A percentile compares a stretch with the other conserved stretches of the same genome.
Conservation (phyloP, 2,329 filamentous ascomycete species). For the Monosporascus sp. region DNA sequence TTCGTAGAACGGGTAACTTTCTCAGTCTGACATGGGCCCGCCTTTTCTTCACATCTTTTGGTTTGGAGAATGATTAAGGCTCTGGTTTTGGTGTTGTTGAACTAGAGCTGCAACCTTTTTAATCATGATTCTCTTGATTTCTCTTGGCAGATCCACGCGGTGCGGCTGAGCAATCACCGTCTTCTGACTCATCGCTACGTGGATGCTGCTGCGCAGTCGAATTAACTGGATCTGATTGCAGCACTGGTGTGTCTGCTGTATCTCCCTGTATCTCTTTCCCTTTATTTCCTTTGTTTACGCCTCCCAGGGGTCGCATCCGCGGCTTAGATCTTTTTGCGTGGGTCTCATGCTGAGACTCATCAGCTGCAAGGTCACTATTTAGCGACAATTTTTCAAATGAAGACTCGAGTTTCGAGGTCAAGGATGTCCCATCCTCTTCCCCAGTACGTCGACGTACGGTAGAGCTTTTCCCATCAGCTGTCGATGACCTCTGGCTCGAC, state of each 20-base stretch:
- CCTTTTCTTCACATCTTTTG: too few species aligned
- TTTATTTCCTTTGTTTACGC: constrained; percentile 7
- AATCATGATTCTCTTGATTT: background rate
- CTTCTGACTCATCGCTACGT: background rate
- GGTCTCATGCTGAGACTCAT: constrained; percentile 16
- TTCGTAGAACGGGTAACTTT: too few species aligned
- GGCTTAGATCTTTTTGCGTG: constrained; percentile 12
- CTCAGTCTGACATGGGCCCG: too few species aligned
- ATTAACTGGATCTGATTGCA: background rate
- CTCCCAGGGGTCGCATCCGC: constrained; percentile 22
- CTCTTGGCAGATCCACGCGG: background rate
- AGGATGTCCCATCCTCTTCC: constrained; percentile 14
- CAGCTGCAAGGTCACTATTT: constrained; percentile 22
- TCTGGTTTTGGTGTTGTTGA: background rate
- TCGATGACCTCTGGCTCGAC: constrained; percentile 7
- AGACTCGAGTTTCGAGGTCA: constrained; percentile 21
- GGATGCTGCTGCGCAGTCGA: background rate
- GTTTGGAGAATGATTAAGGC: background rate
- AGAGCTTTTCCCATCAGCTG: constrained; percentile 15
- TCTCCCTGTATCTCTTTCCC: constrained; percentile 5
- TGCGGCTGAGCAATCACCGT: background rate
- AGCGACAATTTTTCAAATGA: constrained; percentile 31
- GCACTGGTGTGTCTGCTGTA: background rate
- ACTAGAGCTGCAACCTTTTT: background rate
- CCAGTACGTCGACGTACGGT: constrained; percentile 22